phyloP scores from a whole-genome alignment of 345 rosid genomes.

The Pugionium dolabratum region DNA sequence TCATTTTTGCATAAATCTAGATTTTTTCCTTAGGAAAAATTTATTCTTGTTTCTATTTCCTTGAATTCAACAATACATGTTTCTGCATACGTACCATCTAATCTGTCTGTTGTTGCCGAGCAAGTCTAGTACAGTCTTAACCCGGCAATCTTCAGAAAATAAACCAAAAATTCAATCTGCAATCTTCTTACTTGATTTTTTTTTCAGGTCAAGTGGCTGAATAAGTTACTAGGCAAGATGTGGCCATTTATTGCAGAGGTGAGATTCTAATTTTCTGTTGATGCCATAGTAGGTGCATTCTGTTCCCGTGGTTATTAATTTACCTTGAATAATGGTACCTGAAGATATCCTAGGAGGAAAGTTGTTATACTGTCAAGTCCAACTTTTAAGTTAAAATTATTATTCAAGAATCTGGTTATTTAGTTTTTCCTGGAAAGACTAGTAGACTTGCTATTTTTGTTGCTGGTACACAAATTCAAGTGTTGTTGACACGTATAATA shows the following conservation, averaged over 20 bases:
- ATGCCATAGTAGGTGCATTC: neutral
- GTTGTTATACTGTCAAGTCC: conserved; percentile 20
- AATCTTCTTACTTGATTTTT: conserved; percentile 12
- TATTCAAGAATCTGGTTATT: neutral
- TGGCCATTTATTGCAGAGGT: conserved; percentile 98
- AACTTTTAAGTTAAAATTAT: neutral
- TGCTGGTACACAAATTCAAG: conserved; percentile 16
- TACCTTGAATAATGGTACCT: conserved; percentile 10
- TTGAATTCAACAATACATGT: conserved; percentile 2
- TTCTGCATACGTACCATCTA: neutral
- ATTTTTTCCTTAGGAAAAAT: too few relatives aligned
- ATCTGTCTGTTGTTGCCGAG: conserved; percentile 9
- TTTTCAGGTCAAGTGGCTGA: conserved; percentile 96
- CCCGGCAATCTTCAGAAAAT: neutral
- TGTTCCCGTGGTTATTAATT: neutral
- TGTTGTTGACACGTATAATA: conserved; percentile 7
- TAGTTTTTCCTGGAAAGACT: conserved; percentile 19
- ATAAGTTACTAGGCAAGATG: conserved; percentile 84
- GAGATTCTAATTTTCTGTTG: conserved; percentile 35
- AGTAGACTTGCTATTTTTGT: conserved; percentile 3
- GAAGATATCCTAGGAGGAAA: conserved; percentile 11
- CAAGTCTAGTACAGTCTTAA: conserved; percentile 5
- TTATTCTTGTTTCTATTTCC: neutral
- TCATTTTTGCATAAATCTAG: conserved; percentile 3
- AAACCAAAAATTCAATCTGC: neutral